Percentiles rank a stretch among this genome's conserved stretches.
phyloP scores from a whole-genome alignment of 331 rosid genomes.

The Malus hybrid region DNA sequence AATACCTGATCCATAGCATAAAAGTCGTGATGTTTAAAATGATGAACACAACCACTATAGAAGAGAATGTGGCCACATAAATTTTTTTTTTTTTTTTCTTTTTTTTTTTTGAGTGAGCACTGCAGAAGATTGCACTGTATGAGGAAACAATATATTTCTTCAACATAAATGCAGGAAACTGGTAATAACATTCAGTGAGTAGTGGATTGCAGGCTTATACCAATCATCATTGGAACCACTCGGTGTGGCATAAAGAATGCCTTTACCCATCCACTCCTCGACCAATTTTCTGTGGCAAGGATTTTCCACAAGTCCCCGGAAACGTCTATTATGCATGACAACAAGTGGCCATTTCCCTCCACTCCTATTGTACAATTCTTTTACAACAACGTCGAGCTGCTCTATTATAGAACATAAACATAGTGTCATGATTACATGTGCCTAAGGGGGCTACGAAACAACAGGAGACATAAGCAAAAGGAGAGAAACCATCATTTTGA shows the following conservation, averaged over 20 bases:
- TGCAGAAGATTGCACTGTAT: neutral
- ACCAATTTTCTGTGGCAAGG: conserved; percentile 49
- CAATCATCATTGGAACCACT: conserved; percentile 92
- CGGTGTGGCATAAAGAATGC: conserved; percentile 70
- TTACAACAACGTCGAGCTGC: conserved; percentile 83
- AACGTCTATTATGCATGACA: conserved; percentile 69
- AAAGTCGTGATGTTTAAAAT: neutral
- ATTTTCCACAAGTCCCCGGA: conserved; percentile 53
- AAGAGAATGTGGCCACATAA: neutral
- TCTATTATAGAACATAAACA: conserved; percentile 26
- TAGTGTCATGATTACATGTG: conserved; percentile 4
- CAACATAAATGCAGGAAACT: neutral
- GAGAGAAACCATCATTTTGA: neutral
- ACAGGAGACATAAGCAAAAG: neutral
- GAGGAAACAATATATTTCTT: neutral
- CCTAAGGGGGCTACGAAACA: neutral
- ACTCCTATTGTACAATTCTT: conserved; percentile 47
- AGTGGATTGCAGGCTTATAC: conserved; percentile 27
- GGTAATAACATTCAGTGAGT: neutral
- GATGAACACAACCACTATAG: neutral
- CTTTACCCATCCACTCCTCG: conserved; percentile 72
- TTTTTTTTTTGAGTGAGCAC: neutral
- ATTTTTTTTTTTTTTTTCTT: neutral
- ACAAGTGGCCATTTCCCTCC: conserved; percentile 77
- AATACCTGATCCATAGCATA: conserved; percentile 49